A percentile compares a stretch with the other conserved stretches of the same genome.
phyloP scores from a whole-genome alignment of 306 rosid genomes.

The Trifolium pratense region DNA sequence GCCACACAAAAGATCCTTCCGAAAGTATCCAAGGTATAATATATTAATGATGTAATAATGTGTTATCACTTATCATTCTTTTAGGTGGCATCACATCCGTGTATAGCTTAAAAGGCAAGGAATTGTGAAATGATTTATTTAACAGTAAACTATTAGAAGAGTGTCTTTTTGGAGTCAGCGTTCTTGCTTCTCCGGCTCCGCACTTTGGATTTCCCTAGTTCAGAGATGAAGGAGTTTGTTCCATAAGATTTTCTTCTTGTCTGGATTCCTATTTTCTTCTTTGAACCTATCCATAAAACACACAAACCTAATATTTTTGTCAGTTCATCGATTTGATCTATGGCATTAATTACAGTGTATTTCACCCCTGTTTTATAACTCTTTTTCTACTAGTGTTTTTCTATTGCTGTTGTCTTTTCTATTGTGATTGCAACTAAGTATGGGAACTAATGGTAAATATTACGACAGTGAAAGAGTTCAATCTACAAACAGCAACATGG shows the following conservation, averaged over 20 bases:
- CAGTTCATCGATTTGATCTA: conserved; percentile 26
- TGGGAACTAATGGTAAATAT: conserved; percentile 31
- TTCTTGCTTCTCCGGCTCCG: conserved; percentile 2
- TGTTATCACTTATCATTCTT: conserved; percentile 24
- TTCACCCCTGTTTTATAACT: background rate
- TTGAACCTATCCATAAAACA: conserved; percentile 12
- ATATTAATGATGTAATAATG: background rate
- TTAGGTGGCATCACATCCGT: conserved; percentile 32
- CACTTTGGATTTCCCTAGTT: conserved; percentile 2
- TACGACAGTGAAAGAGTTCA: conserved; percentile 72
- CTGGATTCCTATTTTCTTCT: conserved; percentile 2
- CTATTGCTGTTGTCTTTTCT: conserved; percentile 7
- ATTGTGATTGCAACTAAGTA: conserved; percentile 39
- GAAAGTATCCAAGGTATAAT: conserved; percentile 79
- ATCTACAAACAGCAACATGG: conserved; percentile 77
- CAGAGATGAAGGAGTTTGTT: background rate
- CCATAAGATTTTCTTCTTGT: conserved; percentile 4
- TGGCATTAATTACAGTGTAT: conserved; percentile 3
- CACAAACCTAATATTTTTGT: conserved; percentile 20
- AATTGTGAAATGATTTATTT: conserved; percentile 29
- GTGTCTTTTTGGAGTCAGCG: conserved; percentile 11
- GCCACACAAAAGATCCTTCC: conserved; percentile 82
- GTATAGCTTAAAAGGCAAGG: conserved; percentile 9
- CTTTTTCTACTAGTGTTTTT: conserved; percentile 5
- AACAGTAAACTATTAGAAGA: conserved; percentile 17